phyloP scores from a whole-genome alignment of 768 basidiomycete genomes.

The Mrakia hoshinonis region DNA sequence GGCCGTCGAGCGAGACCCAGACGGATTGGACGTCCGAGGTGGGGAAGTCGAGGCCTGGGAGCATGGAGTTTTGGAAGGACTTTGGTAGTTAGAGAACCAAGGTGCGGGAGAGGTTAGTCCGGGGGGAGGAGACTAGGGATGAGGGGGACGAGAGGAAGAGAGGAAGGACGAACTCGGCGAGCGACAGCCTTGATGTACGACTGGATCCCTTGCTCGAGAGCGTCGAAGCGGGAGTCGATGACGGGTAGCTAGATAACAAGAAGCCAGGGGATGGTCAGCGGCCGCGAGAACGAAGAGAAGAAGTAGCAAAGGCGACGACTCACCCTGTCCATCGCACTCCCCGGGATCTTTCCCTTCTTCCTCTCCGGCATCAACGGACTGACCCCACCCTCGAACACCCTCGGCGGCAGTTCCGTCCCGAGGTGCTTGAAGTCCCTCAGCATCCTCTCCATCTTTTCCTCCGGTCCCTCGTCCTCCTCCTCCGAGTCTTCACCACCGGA shows the following conservation, averaged over 20 bases:
- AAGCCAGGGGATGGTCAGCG: neutral
- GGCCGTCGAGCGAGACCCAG: neutral
- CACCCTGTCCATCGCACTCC: constrained; percentile 1
- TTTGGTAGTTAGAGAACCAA: too few relatives aligned
- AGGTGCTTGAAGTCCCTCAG: constrained; percentile 4
- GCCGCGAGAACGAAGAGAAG: neutral
- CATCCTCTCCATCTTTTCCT: constrained; percentile 13
- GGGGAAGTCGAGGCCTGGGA: neutral
- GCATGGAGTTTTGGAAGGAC: constrained; percentile 14
- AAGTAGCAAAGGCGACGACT: neutral
- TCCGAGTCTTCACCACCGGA: neutral
- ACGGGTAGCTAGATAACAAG: neutral
- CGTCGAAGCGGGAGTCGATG: neutral
- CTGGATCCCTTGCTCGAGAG: neutral
- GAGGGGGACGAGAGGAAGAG: too few relatives aligned
- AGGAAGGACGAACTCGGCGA: neutral
- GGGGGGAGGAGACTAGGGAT: neutral
- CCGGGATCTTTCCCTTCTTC: constrained; percentile 14
- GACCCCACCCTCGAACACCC: neutral
- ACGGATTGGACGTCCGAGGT: neutral
- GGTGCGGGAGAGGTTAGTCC: too few relatives aligned
- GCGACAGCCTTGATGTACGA: neutral
- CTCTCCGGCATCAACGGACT: constrained; percentile 12
- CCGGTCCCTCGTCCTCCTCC: neutral
- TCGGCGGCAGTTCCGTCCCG: neutral